These are phyloP conservation scores for Tuber brumale DNA, from an alignment of 495 filamentous ascomycete species.

Conservation along the genomic window DNA sequence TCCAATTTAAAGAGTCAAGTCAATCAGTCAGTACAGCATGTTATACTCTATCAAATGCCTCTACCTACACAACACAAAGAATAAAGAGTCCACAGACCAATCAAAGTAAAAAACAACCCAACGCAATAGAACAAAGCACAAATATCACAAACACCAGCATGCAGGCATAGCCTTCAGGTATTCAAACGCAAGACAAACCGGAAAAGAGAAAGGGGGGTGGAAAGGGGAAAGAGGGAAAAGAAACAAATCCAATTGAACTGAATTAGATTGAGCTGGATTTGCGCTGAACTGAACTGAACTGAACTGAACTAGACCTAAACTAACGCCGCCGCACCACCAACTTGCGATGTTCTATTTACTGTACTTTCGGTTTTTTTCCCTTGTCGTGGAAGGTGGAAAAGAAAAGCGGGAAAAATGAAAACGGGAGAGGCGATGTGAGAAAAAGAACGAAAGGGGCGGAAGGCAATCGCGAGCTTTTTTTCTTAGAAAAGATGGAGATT, in stretches of 20 bases:
- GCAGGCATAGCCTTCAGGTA: conserved; percentile 1
- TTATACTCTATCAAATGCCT: neutral
- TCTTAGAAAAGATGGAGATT: neutral
- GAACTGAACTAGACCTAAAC: neutral
- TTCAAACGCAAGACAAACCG: neutral
- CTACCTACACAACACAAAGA: neutral
- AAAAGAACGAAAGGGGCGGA: neutral
- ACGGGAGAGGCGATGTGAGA: neutral
- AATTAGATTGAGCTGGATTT: neutral
- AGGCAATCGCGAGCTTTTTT: neutral
- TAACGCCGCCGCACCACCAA: conserved; percentile 2
- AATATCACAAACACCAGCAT: neutral
- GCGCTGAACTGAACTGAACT: neutral
- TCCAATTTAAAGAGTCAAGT: neutral
- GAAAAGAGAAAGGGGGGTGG: neutral
- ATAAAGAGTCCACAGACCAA: neutral
- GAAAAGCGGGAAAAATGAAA: neutral
- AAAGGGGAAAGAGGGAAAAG: neutral
- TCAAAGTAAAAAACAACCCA: neutral
- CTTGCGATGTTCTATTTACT: neutral
- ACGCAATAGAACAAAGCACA: neutral
- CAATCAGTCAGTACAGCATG: neutral
- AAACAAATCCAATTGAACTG: neutral
- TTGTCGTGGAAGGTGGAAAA: neutral
- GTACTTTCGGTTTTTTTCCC: conserved; percentile 7